Base-by-base conservation (phyloP, 2,329 filamentous ascomycete genomes). In the Nemania sp. region DNA sequence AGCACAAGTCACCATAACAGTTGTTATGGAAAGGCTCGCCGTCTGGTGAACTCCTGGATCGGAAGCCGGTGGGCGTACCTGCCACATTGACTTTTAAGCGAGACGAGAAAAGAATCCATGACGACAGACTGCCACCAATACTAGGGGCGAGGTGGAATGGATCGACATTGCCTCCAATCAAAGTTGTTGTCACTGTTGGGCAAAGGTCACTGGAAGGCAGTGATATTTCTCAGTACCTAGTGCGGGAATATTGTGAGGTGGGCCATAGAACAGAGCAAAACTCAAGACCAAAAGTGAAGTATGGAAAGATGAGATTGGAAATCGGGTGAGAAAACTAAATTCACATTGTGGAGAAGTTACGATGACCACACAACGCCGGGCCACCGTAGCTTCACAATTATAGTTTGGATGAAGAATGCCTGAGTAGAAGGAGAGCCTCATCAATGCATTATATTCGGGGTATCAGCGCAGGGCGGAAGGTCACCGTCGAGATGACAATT, bases 381-480 rank as follows among this genome's bases (percentile, higher is more conserved):
- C 76, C 75, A 74, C 74, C 75, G 71, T 70, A 73, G 73, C 76
- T 75, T 74, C 73, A 75, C 69, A 73, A 77, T 74, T 75, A 76
- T 74, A 71, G 63, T 67, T 71, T 61, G 52, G 65, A 70, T 65
- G 64, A 68, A 68, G 71, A 67, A 72, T 72, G 71, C 69, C 70
- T 72, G 69, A 65, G 67, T 68, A 68, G 66, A 69, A 73, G 72
- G 65, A 70, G 67, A 74, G 71, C 74, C 75, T 79, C 76, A 71
- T 73, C 71, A 76, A 79, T 80, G 78, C 80, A 82, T 83, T 80
- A 80, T 79, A 80, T 81, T 81, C 78, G 80, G 81, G 83, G 83
- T 85, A 86, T 86, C 80, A 77, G 68, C 60, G 67, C 67, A 71
- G 71, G 71, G 70, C 69, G 72, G 64, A 67, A 73, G 71, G 68